These are phyloP conservation scores for Haplosporangium sp. DNA, from an alignment of 371 early-diverging fungal genomes.

Conservation along the genomic window DNA sequence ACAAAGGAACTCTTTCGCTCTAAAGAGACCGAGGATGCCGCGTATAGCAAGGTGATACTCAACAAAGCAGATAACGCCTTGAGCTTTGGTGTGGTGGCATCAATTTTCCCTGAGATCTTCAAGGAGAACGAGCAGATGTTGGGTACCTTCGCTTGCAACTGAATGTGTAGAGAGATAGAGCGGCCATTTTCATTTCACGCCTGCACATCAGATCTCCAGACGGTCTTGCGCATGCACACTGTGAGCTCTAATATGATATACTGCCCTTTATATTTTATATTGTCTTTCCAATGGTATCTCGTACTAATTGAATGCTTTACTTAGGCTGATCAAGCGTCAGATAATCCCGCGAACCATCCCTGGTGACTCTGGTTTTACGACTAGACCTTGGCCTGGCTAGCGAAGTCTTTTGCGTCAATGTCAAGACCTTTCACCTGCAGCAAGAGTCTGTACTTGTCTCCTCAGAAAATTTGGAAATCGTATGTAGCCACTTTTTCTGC, in stretches of 20 bases:
- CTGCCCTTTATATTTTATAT: background rate
- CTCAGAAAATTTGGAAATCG: too few relatives aligned
- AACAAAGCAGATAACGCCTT: background rate
- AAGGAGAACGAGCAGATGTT: slow-evolving; percentile 2
- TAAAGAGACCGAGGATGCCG: slow-evolving; percentile 4
- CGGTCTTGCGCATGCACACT: background rate
- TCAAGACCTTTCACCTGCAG: background rate
- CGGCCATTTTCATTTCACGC: background rate
- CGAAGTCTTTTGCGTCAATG: background rate
- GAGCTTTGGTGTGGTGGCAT: background rate
- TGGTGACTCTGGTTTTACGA: background rate
- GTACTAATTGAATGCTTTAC: background rate
- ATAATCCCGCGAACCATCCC: background rate
- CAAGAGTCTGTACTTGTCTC: slow-evolving; percentile 1
- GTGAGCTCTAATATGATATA: background rate
- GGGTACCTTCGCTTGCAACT: slow-evolving; percentile 1
- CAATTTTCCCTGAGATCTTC: background rate
- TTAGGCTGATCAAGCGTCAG: background rate
- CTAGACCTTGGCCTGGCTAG: background rate
- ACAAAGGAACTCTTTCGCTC: background rate
- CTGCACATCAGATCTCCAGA: slow-evolving; percentile 1
- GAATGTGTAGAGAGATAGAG: slow-evolving; percentile 1
- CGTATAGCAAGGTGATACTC: background rate
- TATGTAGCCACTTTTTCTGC: slow-evolving; percentile 1
- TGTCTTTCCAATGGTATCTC: background rate